Percentiles rank a stretch among this genome's conserved stretches.
phyloP scores from a whole-genome alignment of 1,284 basidiomycete genomes.

The Ganoderma boninense region DNA sequence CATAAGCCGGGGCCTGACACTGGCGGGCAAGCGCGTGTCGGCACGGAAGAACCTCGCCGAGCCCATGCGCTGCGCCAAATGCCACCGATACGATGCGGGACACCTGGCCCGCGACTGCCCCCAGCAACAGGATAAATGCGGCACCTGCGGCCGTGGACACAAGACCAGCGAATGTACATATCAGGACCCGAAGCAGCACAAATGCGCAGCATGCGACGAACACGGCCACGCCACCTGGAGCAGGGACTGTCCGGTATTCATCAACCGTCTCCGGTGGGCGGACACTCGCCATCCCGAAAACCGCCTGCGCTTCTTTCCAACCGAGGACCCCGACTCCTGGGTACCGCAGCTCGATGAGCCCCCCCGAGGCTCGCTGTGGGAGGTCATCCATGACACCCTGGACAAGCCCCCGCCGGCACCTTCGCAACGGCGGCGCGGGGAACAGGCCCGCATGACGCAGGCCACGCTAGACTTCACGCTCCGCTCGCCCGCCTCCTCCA shows the following conservation, averaged over 20 bases:
- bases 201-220: slow-evolving; percentile 26
- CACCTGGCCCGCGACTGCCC: slow-evolving; percentile 40
- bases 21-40: slow-evolving; percentile 9
- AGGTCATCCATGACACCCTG: neutral
- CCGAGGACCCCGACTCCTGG: neutral
- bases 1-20: slow-evolving; percentile 14
- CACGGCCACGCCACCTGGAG: neutral
- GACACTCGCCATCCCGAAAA: neutral
- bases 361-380: neutral
- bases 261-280: neutral
- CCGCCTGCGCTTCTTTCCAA: neutral
- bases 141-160: slow-evolving; percentile 36
- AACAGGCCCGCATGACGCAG: neutral
- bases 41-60: slow-evolving; percentile 9
- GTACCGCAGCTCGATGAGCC: neutral
- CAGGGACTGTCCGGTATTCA: neutral
- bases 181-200: neutral
- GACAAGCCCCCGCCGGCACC: neutral
- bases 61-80: slow-evolving; percentile 40
- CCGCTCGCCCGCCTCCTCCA: neutral
- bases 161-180: slow-evolving; percentile 17
- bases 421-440: neutral
- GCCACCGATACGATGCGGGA: slow-evolving; percentile 35
- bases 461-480: neutral
- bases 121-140: slow-evolving; percentile 29